Evolutionary conservation across 208 protist genomes (phyloP), one percentile per base, ranked within the genome.

Genomic region (Leishmania mexicana): DNA sequence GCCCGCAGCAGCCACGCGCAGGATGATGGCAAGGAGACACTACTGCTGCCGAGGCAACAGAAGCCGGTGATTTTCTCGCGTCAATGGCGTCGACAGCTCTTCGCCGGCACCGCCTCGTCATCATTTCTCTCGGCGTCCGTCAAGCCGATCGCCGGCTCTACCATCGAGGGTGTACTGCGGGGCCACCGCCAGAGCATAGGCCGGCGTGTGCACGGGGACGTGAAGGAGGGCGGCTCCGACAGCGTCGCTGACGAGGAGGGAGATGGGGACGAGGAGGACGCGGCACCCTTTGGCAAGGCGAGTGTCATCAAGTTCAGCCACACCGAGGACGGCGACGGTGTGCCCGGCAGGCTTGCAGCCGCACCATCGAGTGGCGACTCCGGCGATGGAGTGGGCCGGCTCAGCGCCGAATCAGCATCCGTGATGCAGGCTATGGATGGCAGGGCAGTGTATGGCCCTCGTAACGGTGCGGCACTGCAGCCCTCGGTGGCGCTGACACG

Each of bases 31-130:
- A 17, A 57, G 13, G 42, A 57, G 21, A 35, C 40, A 51, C 65
- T 28, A 8, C 54, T 40, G 79, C 15, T 45, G 64, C 31, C 38
- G 0, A 38, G 60, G 24, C 80, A 65, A 15, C 72, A 38, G 35
- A 86, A 86, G 67, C 83, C 83, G 0, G 57, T 86, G 54, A 53
- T 86, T 13, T 83, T 83, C 58, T 83, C 83, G 6, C 78, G 76
- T 24, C 83, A 81, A 78, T 86, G 83, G 83, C 83, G 83, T 19
- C 83, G 75, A n/a, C 78, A 80, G 47, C 74, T 86, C 47, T 80
- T 86, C 51, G 67, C 64, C 13, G 74, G 24, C 28, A 17, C 62
- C 10, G 60, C n/a, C 15, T 19, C 45, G 10, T 68, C 31, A 42
- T 60, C 76, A 24, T 28, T 17, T 47, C 47, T 19, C 1, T 47